Percentiles rank a stretch among this genome's conserved stretches.
Conservation (phyloP, 73 alveolate genomes). For the Paramecium sonneborni region DNA sequence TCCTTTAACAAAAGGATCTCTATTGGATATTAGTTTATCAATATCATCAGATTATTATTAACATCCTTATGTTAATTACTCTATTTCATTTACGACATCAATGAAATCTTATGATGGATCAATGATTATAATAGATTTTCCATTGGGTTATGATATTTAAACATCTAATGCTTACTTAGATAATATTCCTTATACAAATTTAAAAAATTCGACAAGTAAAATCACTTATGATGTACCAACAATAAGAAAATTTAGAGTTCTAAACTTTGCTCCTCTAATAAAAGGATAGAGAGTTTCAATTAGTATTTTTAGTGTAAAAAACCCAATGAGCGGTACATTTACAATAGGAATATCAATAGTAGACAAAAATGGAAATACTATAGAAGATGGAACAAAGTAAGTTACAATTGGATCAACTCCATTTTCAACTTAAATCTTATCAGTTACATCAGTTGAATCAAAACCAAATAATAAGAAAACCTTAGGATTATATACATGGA, state of each 20-base stretch:
- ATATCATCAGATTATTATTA: neutral
- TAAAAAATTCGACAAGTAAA: neutral
- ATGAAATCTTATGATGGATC: conserved; percentile 50
- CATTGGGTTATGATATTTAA: conserved; percentile 20
- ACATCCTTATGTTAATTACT: conserved; percentile 53
- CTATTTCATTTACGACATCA: conserved; percentile 44
- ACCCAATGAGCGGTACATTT: conserved; percentile 53
- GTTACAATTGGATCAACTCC: conserved; percentile 6
- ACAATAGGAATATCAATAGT: neutral
- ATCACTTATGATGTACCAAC: neutral
- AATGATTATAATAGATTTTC: conserved; percentile 7
- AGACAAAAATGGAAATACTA: neutral
- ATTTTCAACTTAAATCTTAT: neutral
- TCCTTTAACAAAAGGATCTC: neutral
- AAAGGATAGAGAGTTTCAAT: conserved; percentile 29
- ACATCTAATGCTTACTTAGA: neutral
- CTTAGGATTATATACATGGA: neutral
- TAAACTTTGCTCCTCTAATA: conserved; percentile 20
- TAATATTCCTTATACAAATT: conserved; percentile 39
- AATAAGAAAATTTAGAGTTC: neutral
- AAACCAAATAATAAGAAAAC: conserved; percentile 25
- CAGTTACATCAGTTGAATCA: neutral
- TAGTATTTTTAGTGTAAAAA: conserved; percentile 1
- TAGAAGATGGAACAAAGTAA: conserved; percentile 29
- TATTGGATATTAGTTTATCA: neutral